These are phyloP conservation scores for Carex littledalei DNA, from an alignment of 176 grass and related monocot species.

Conservation along the genomic window DNA sequence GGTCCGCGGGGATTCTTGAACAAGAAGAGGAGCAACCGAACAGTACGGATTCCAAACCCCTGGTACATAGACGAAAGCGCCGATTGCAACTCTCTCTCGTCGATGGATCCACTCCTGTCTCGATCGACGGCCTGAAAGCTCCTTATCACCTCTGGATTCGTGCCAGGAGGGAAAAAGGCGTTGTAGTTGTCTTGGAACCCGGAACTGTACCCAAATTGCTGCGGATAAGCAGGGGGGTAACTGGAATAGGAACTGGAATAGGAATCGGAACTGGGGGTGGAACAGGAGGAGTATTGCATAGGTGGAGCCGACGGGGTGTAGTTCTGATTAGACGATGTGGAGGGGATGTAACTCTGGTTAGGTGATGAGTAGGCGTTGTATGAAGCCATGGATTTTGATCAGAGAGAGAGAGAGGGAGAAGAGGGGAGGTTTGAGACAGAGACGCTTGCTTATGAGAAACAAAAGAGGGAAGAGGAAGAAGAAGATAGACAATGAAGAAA, in stretches of 20 bases:
- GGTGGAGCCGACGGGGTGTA: not conserved
- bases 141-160: slow-evolving; percentile 57
- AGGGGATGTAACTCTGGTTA: not conserved
- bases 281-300: not conserved
- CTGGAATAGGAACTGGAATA: not conserved
- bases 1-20: slow-evolving; percentile 44
- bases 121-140: slow-evolving; percentile 70
- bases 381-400: slow-evolving; percentile 5
- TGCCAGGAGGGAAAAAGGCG: slow-evolving; percentile 54
- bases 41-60: slow-evolving; percentile 69
- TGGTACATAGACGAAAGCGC: slow-evolving; percentile 57
- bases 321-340: not conserved
- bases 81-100: slow-evolving; percentile 68
- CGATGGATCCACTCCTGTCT: slow-evolving; percentile 65
- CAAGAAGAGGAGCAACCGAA: slow-evolving; percentile 66
- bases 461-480: not conserved
- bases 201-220: not conserved
- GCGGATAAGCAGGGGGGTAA: not conserved
- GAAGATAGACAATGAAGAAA: not conserved
- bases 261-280: not conserved
- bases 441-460: not conserved
- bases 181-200: not conserved
- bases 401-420: not conserved
- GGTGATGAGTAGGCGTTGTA: not conserved
- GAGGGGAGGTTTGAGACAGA: not conserved